phyloP scores from a whole-genome alignment of 192 early-diverging fungal species.

The Diversispora eburnea region DNA sequence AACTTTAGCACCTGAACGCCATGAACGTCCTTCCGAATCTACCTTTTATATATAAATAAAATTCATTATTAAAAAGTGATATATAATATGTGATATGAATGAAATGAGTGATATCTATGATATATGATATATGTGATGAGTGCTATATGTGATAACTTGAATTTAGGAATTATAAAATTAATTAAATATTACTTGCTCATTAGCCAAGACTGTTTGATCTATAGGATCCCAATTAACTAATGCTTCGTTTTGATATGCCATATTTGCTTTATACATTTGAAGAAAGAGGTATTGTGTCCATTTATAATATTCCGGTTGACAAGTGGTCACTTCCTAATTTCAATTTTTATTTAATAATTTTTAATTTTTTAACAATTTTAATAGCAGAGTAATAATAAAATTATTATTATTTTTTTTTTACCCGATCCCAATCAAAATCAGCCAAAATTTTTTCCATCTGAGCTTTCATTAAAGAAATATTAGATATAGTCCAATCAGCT shows the following conservation, averaged over 20 bases:
- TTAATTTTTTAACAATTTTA: neutral
- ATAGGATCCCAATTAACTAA: constrained; percentile 97
- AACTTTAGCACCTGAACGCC: constrained; percentile 88
- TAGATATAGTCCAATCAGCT: constrained; percentile 74
- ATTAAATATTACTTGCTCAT: constrained; percentile 72
- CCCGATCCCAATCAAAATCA: constrained; percentile 90
- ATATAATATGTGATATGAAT: no score
- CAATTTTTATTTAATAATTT: neutral
- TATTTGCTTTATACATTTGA: constrained; percentile 65
- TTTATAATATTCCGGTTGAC: constrained; percentile 82
- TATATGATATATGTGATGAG: no score
- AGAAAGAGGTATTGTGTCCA: constrained; percentile 95
- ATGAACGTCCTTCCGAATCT: constrained; percentile 78
- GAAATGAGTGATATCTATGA: no score
- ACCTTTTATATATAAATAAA: constrained; percentile 49
- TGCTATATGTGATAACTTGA: neutral
- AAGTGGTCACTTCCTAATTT: constrained; percentile 75
- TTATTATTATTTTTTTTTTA: constrained; percentile 23
- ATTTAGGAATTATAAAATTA: neutral
- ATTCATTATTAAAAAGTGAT: neutral
- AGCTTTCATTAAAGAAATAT: constrained; percentile 80
- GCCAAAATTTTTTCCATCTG: constrained; percentile 72
- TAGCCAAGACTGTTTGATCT: constrained; percentile 91
- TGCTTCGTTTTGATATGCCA: constrained; percentile 87
- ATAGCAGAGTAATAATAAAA: neutral